Conservation (phyloP, 306 rosid genomes). For the Sophora flavescens region DNA sequence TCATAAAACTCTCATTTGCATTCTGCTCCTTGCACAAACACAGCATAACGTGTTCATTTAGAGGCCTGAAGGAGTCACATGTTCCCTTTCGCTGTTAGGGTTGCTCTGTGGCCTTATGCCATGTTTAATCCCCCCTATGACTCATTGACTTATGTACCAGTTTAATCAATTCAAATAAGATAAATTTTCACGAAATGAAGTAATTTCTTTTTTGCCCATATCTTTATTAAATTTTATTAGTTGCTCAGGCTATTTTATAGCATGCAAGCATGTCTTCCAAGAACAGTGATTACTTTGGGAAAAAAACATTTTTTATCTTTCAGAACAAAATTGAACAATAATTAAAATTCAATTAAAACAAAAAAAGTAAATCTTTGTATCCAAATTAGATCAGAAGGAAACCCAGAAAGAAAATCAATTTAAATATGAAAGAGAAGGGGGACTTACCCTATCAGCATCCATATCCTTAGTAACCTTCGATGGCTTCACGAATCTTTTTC, state of each 20-base stretch:
- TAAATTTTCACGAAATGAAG: background rate
- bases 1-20: background rate
- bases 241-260: background rate
- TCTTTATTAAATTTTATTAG: no score
- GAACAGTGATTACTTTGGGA: no score
- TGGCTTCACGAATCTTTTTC: constrained; percentile 82
- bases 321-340: background rate
- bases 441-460: constrained; percentile 86
- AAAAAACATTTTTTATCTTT: background rate
- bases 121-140: background rate
- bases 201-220: no score
- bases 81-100: background rate
- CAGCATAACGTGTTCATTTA: background rate
- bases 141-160: background rate
- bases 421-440: background rate
- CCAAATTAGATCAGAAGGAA: background rate
- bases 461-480: constrained; percentile 71
- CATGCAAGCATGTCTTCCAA: background rate
- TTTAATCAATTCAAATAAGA: background rate
- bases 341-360: background rate
- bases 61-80: background rate
- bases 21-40: background rate
- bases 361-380: background rate
- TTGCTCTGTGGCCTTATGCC: background rate
- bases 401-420: background rate